Evolutionary conservation across 1,284 basidiomycete genomes (phyloP), one percentile per base, ranked within the genome.

Genomic region (Megacollybia platyphylla): DNA sequence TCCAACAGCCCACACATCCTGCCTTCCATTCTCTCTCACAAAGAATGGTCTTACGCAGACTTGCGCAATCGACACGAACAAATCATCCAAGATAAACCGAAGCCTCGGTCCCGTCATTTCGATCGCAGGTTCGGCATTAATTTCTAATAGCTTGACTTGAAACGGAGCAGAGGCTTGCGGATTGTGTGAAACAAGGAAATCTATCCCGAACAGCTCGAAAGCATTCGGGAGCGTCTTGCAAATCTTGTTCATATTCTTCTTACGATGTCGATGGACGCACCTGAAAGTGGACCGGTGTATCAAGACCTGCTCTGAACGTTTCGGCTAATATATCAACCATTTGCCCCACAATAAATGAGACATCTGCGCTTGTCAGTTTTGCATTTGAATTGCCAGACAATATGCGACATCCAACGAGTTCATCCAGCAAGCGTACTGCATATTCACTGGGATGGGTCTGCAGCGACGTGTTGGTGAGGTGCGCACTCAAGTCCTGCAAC

Each of bases 91-190:
- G 36, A 92, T 77, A 73, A 81, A 82, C 4, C 75, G 73, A 36
- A 97, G 65, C 32, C 87, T 71, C n/a, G 78, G 70, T 1, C 94
- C 96, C 0, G 89, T 93, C 49, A 97, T 76, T 53, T 93, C 87
- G 50, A 97, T 97, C 43, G 97, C 94, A 2, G 94, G 94, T 52
- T 96, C 93, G 15, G 93, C 83, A 57, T 97, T 97, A 55, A 96
- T 71, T 58, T 97, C 94, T 24, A 97, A 70, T 3, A 97, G 64
- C 46, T 84, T 82, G 2, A 90, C 80, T 49, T 75, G 71, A 45
- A 87, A 73, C 8, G 51, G 45, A 1, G 45, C 31, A 10, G 49
- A 29, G 18, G 45, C 26, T 7, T 17, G 44, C 7, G 34, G 49
- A 27, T 48, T 57, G 52, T 80, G 71, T 5, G 79, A 76, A 26